Base-by-base conservation (phyloP, 805 yeast species). In the Pichia phayaonensis region DNA sequence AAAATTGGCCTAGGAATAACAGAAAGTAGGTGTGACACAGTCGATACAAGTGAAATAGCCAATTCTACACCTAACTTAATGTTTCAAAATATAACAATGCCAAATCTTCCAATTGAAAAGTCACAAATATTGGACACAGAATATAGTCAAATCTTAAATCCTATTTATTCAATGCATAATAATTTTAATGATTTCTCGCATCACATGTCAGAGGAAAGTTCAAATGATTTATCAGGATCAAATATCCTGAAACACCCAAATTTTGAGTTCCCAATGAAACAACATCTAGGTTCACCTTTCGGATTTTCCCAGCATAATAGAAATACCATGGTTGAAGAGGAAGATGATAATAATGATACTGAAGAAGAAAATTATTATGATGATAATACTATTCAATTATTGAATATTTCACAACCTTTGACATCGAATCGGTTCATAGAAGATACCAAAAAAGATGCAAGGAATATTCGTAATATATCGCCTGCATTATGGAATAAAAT, bases 401-500 rank as follows among this genome's bases (percentile, higher is more conserved):
- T 49, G n/a, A 46, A 49, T 27, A 49, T 49, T 13, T 45, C 49
- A 15, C 49, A 49, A 29, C 48, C 48, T 22, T 11, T 49, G 16
- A 18, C 21, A 3, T n/a, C 27, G 1, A 18, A 16, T 8, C 26
- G n/a, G 7, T 31, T 23, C 3, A 22, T 18, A 15, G 16, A 36
- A 8, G 40, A 26, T 8, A 8, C 23, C 10, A 18, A 12, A 11
- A 36, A 24, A 16, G 24, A 12, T n/a, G 34, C 34, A 2, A 42
- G 36, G 20, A 26, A 21, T n/a, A 18, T 47, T 13, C 27, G 38
- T 12, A 47, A 42, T 27, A 47, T 47, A 20, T 47, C 50, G 5
- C 40, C 31, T 4, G n/a, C 43, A 42, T 18, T 21, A 13, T 47
- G 50, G 50, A 42, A 47, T 29, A 29, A 29, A 29, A 13, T n/a